phyloP scores from a whole-genome alignment of 1,284 basidiomycete species.

The Paramarasmius palmivorus region DNA sequence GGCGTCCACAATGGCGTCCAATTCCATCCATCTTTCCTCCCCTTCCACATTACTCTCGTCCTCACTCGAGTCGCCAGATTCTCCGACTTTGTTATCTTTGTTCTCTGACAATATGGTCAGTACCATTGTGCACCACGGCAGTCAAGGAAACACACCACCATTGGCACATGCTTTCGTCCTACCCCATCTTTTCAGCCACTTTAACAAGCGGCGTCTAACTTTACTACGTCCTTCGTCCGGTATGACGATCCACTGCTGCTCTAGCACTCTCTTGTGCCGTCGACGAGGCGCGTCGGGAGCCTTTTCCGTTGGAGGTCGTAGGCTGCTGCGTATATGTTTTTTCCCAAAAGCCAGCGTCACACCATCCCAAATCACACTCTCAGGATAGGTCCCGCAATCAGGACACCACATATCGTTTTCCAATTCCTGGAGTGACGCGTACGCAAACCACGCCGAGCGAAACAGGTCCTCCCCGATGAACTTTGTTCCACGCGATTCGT shows the following conservation, averaged over 20 bases:
- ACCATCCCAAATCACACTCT: slow-evolving; percentile 21
- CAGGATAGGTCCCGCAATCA: slow-evolving; percentile 21
- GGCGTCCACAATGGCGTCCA: too few relatives aligned
- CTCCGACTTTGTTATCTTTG: too few relatives aligned
- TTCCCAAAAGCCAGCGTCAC: slow-evolving; percentile 19
- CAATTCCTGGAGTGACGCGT: slow-evolving; percentile 12
- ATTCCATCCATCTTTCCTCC: too few relatives aligned
- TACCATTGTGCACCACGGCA: too few relatives aligned
- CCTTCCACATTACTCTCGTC: too few relatives aligned
- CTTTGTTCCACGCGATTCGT: slow-evolving; percentile 3
- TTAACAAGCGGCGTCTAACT: too few relatives aligned
- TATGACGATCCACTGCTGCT: background rate
- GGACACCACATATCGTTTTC: slow-evolving; percentile 20
- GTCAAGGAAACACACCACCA: too few relatives aligned
- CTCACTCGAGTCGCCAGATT: too few relatives aligned
- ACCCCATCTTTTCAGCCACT: too few relatives aligned
- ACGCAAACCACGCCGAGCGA: slow-evolving; percentile 13
- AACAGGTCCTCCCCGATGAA: background rate
- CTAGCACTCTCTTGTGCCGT: background rate
- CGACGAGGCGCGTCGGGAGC: background rate
- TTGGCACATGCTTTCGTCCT: too few relatives aligned
- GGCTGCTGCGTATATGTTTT: slow-evolving; percentile 15
- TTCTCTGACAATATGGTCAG: too few relatives aligned
- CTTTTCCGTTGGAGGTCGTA: slow-evolving; percentile 12
- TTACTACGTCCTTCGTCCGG: too few relatives aligned